Evolutionary conservation across 345 rosid genomes (phyloP).

Genomic region (Sonneratia alba): DNA sequence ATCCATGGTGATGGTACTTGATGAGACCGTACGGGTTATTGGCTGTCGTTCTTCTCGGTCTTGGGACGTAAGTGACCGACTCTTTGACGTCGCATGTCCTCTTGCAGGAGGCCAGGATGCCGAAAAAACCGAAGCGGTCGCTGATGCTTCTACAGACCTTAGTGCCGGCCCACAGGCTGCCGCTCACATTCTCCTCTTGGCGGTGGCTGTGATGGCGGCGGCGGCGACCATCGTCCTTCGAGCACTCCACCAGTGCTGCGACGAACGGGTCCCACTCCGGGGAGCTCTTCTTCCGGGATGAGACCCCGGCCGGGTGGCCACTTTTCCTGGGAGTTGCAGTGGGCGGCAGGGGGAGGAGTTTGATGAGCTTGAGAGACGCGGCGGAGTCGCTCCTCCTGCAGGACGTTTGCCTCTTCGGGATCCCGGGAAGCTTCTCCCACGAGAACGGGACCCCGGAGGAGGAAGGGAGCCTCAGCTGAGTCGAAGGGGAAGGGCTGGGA

Average conservation of each 20-base stretch:
- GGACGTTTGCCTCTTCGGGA: constrained; percentile 51
- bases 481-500: constrained; percentile 29
- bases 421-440: constrained; percentile 85
- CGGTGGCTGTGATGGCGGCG: background rate
- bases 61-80: constrained; percentile 55
- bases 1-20: constrained; percentile 18
- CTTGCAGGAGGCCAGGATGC: constrained; percentile 58
- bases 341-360: constrained; percentile 9
- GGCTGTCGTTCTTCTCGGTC: constrained; percentile 22
- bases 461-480: constrained; percentile 29
- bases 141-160: constrained; percentile 27
- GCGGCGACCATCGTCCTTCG: constrained; percentile 31
- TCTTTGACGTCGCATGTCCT: constrained; percentile 55
- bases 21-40: constrained; percentile 22
- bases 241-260: constrained; percentile 68
- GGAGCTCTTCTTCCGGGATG: constrained; percentile 21
- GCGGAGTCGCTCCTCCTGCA: constrained; percentile 28
- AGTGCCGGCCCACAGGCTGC: constrained; percentile 13
- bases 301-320: constrained; percentile 1
- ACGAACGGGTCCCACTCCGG: constrained; percentile 51
- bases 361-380: background rate
- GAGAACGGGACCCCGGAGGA: constrained; percentile 79
- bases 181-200: background rate
- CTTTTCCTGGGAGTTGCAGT: constrained; percentile 26
- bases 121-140: constrained; percentile 49